Evolutionary conservation across 495 filamentous ascomycete species (phyloP).

Genomic region (Neurospora terricola): DNA sequence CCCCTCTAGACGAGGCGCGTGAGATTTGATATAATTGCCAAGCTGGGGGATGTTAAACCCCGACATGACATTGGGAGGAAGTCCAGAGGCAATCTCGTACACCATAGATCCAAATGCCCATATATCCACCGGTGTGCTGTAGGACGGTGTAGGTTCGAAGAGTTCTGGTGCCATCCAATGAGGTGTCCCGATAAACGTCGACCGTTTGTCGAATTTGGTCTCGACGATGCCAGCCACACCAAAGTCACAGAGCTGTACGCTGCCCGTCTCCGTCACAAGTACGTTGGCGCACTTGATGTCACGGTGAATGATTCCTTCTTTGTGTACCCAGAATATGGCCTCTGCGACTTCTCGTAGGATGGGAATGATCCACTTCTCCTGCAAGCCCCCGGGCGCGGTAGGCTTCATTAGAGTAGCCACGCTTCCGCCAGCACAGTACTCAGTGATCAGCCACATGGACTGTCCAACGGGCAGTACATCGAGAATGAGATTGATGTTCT

Average conservation of each 20-base stretch:
- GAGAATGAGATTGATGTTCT: slow-evolving; percentile 84
- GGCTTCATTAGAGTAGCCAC: slow-evolving; percentile 71
- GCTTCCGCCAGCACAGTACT: slow-evolving; percentile 92
- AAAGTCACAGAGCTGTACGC: slow-evolving; percentile 89
- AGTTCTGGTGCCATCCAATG: slow-evolving; percentile 97
- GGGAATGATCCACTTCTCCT: slow-evolving; percentile 83
- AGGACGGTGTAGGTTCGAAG: slow-evolving; percentile 45
- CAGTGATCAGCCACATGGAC: slow-evolving; percentile 90
- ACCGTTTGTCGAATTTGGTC: slow-evolving; percentile 71
- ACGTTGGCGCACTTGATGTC: slow-evolving; percentile 96
- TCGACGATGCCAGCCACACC: slow-evolving; percentile 86
- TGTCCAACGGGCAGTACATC: slow-evolving; percentile 79
- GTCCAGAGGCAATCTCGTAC: slow-evolving; percentile 84
- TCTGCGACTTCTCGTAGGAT: slow-evolving; percentile 81
- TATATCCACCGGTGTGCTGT: slow-evolving; percentile 72
- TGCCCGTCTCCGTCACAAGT: slow-evolving; percentile 77
- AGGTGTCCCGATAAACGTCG: slow-evolving; percentile 88
- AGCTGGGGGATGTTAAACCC: slow-evolving; percentile 42
- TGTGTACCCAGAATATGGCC: slow-evolving; percentile 77
- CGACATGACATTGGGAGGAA: slow-evolving; percentile 57
- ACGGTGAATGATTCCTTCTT: slow-evolving; percentile 87
- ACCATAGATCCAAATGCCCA: slow-evolving; percentile 93
- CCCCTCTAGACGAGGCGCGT: slow-evolving; percentile 61
- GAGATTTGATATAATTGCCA: slow-evolving; percentile 51
- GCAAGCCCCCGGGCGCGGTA: slow-evolving; percentile 59